phyloP scores from a whole-genome alignment of 345 rosid genomes.

The Pelargonium nanum region DNA sequence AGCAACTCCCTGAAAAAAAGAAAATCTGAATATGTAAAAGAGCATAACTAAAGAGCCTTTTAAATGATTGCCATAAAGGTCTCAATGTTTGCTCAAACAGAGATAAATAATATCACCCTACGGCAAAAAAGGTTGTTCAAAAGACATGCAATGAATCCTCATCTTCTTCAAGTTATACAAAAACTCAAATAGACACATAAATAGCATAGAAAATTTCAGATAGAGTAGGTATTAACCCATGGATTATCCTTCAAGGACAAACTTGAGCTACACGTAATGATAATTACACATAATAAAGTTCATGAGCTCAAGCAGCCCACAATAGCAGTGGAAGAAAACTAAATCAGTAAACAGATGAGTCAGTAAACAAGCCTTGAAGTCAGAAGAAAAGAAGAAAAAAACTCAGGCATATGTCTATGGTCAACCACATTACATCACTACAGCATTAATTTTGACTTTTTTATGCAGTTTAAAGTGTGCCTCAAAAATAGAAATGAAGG shows the following conservation, averaged over 20 bases:
- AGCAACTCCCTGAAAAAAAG: constrained; percentile 51
- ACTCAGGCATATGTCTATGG: too few relatives aligned
- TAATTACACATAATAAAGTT: not conserved
- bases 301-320: too few relatives aligned
- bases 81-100: constrained; percentile 1
- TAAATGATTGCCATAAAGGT: not conserved
- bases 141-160: not conserved
- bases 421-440: not conserved
- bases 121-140: not conserved
- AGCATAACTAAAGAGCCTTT: too few relatives aligned
- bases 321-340: too few relatives aligned
- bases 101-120: too few relatives aligned
- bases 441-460: too few relatives aligned
- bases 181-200: too few relatives aligned
- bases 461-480: not conserved
- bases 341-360: not conserved
- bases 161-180: not conserved
- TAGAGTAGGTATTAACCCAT: not conserved
- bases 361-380: too few relatives aligned
- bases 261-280: too few relatives aligned
- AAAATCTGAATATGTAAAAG: constrained; percentile 5
- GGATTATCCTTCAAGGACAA: not conserved
- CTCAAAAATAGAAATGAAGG: too few relatives aligned
- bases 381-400: too few relatives aligned
- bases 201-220: not conserved